A percentile compares a stretch with the other conserved stretches of the same genome.
Conservation (phyloP, 768 basidiomycete genomes). For the Candolleomyces aberdarensis region DNA sequence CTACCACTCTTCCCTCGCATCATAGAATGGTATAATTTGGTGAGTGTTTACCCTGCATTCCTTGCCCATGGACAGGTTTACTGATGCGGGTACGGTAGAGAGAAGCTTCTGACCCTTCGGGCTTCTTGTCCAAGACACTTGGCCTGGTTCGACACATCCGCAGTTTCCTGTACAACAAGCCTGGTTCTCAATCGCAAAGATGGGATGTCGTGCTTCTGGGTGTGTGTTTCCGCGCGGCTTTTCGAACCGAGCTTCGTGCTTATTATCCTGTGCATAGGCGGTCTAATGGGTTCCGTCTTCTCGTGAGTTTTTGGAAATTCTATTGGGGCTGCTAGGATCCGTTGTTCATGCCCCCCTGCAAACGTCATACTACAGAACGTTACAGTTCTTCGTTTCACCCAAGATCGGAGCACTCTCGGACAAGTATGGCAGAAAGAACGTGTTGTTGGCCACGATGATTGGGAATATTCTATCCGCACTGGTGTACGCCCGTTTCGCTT, state of each 20-base stretch:
- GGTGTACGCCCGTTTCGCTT: slow-evolving; percentile 49
- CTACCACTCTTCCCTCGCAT: slow-evolving; percentile 98
- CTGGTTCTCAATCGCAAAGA: slow-evolving; percentile 58
- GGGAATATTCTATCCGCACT: slow-evolving; percentile 92
- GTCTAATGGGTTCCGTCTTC: slow-evolving; percentile 91
- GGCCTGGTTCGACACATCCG: slow-evolving; percentile 63
- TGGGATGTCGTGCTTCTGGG: slow-evolving; percentile 97
- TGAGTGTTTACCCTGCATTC: slow-evolving; percentile 27
- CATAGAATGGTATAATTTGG: slow-evolving; percentile 87
- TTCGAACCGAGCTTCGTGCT: not conserved
- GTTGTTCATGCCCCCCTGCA: not conserved
- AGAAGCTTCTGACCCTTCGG: slow-evolving; percentile 66
- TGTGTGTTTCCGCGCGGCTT: slow-evolving; percentile 19
- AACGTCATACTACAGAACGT: slow-evolving; percentile 43
- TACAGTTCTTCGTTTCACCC: slow-evolving; percentile 84
- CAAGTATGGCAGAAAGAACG: slow-evolving; percentile 80
- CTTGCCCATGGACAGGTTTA: not conserved
- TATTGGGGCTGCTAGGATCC: not conserved
- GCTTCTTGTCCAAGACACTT: slow-evolving; percentile 74
- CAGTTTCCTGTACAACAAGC: slow-evolving; percentile 54
- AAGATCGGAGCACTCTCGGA: slow-evolving; percentile 83
- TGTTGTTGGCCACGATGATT: slow-evolving; percentile 85
- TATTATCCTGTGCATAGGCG: slow-evolving; percentile 40
- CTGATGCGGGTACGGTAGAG: slow-evolving; percentile 37
- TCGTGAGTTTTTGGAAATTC: slow-evolving; percentile 54